Evolutionary conservation across 2,329 filamentous ascomycete genomes (phyloP).

Genomic region (Tolypocladium ophioglossoides): DNA sequence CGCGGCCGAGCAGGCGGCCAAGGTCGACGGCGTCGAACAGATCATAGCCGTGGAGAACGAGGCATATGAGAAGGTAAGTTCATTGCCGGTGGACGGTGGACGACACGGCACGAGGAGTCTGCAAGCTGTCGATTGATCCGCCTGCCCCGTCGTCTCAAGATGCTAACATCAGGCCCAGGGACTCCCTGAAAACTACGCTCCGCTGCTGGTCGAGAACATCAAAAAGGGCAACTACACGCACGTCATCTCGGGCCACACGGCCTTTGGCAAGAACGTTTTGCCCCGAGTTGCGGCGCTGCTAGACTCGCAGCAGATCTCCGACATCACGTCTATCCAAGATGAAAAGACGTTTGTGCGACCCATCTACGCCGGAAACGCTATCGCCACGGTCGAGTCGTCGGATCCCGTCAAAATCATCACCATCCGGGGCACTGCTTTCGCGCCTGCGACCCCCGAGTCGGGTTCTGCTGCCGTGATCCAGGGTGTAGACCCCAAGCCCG

Average conservation of each 20-base stretch:
- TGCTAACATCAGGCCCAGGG: slow-evolving; percentile 40
- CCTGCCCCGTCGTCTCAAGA: neutral
- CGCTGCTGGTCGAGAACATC: slow-evolving; percentile 88
- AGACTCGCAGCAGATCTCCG: slow-evolving; percentile 87
- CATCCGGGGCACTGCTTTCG: slow-evolving; percentile 86
- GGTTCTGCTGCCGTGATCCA: slow-evolving; percentile 70
- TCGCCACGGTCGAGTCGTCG: slow-evolving; percentile 85
- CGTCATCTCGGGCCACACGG: slow-evolving; percentile 80
- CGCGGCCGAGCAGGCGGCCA: slow-evolving; percentile 74
- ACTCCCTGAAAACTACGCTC: slow-evolving; percentile 88
- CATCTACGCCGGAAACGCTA: slow-evolving; percentile 96
- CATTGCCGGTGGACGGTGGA: neutral
- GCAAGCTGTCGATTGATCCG: neutral
- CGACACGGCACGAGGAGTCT: too few relatives aligned
- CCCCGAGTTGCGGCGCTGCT: slow-evolving; percentile 85
- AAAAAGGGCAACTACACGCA: slow-evolving; percentile 93
- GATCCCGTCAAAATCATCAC: slow-evolving; percentile 84
- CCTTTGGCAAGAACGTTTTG: slow-evolving; percentile 92
- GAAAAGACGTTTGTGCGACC: slow-evolving; percentile 94
- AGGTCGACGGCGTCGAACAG: slow-evolving; percentile 85
- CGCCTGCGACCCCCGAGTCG: slow-evolving; percentile 58
- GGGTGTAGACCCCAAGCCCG: slow-evolving; percentile 71
- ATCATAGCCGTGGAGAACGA: slow-evolving; percentile 79
- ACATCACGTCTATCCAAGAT: slow-evolving; percentile 75
- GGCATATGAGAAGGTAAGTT: slow-evolving; percentile 76